A percentile compares a stretch with the other conserved stretches of the same genome.
Conservation (phyloP, 345 rosid genomes). For the Eucalyptus cloeziana region DNA sequence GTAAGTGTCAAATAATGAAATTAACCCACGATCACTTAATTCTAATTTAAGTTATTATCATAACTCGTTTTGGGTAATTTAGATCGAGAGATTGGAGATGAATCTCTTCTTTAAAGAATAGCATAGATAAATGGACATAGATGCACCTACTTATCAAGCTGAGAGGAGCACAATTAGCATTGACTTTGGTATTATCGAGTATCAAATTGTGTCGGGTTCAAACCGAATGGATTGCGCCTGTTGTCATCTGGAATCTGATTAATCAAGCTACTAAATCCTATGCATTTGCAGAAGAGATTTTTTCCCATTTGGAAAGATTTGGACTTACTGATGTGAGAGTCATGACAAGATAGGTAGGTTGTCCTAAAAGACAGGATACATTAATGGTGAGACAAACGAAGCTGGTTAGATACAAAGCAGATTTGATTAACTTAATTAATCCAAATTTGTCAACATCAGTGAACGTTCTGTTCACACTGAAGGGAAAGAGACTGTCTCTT, state of each 20-base stretch:
- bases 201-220: not conserved
- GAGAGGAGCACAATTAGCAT: not conserved
- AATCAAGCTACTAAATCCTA: not conserved
- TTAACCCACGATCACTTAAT: not conserved
- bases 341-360: not conserved
- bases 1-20: not conserved
- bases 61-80: not conserved
- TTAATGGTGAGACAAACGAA: not conserved
- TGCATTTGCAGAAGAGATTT: not conserved
- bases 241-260: not conserved
- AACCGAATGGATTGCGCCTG: not conserved
- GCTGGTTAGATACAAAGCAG: not conserved
- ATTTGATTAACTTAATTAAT: not conserved
- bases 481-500: not conserved
- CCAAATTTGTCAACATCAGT: not conserved
- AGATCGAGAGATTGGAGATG: not conserved
- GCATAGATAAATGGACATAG: not conserved
- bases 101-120: not conserved
- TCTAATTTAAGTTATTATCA: not conserved
- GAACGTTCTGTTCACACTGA: not conserved
- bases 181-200: not conserved
- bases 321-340: not conserved
- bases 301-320: not conserved
- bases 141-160: not conserved
- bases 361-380: not conserved